Percentiles rank a stretch among this genome's conserved stretches.
Conservation (phyloP, 1,284 basidiomycete genomes). For the Rhodotorula sp. region DNA sequence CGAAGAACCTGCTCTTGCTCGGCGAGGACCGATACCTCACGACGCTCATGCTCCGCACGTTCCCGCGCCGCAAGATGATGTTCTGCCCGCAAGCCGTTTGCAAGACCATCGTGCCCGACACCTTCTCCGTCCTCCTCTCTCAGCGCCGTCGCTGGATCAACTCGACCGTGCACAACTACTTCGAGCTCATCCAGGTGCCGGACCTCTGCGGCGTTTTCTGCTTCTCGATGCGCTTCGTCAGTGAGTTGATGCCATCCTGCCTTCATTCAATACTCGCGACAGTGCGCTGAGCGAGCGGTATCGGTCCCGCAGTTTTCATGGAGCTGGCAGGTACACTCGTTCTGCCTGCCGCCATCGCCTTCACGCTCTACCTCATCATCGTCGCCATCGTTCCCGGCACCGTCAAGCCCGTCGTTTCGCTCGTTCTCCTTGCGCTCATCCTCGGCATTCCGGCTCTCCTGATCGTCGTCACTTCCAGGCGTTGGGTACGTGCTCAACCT, state of each 20-base stretch:
- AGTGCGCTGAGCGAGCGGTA: too few relatives aligned
- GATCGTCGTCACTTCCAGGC: conserved; percentile 51
- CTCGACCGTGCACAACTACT: conserved; percentile 54
- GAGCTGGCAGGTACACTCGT: conserved; percentile 53
- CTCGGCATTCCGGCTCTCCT: conserved; percentile 53
- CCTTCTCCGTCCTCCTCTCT: conserved; percentile 53
- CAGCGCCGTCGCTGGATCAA: conserved; percentile 55
- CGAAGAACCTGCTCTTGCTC: conserved; percentile 54
- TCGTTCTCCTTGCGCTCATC: conserved; percentile 50
- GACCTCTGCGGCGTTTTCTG: conserved; percentile 55
- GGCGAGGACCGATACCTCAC: conserved; percentile 55
- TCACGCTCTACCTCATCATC: conserved; percentile 50
- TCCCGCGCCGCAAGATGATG: conserved; percentile 56
- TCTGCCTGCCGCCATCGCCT: conserved; percentile 53
- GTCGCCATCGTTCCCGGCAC: conserved; percentile 44
- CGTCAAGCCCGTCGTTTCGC: conserved; percentile 43
- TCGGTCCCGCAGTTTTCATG: conserved; percentile 48
- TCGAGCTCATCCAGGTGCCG: conserved; percentile 52
- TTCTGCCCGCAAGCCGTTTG: conserved; percentile 53
- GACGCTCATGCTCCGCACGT: conserved; percentile 54
- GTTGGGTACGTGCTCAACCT: conserved; percentile 42
- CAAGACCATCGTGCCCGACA: conserved; percentile 55
- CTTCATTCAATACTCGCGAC: too few relatives aligned
- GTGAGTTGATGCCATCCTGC: conserved; percentile 8
- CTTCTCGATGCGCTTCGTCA: conserved; percentile 53